Conservation (phyloP, 768 basidiomycete species). For the Boletus rubroflammeus region DNA sequence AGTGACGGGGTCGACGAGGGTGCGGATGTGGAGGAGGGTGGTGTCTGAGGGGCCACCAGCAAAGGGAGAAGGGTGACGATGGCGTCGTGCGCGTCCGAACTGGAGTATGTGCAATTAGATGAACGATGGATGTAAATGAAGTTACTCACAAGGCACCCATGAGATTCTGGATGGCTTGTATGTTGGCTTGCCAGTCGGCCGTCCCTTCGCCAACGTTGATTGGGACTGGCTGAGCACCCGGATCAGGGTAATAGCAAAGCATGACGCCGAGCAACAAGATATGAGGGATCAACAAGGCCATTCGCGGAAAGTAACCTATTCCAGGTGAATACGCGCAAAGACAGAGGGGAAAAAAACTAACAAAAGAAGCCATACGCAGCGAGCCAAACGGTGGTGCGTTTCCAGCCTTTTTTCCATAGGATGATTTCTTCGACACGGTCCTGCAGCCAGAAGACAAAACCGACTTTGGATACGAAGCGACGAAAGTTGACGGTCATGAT, state of each 20-base stretch:
- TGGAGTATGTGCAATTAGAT: conserved; percentile 32
- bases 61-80: conserved; percentile 43
- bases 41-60: conserved; percentile 43
- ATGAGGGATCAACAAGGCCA: conserved; percentile 70
- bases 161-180: conserved; percentile 87
- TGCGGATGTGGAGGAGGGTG: conserved; percentile 38
- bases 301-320: conserved; percentile 72
- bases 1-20: conserved; percentile 52
- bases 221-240: conserved; percentile 32
- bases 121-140: no score
- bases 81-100: conserved; percentile 59
- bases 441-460: conserved; percentile 86
- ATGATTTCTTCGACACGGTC: conserved; percentile 79
- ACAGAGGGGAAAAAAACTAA: conserved; percentile 36
- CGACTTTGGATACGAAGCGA: conserved; percentile 58
- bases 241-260: conserved; percentile 56
- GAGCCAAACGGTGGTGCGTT: conserved; percentile 71
- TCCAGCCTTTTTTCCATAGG: conserved; percentile 44
- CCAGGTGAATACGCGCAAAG: not conserved
- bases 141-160: conserved; percentile 76
- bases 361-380: conserved; percentile 76
- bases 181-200: conserved; percentile 79
- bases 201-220: conserved; percentile 54
- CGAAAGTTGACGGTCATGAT: conserved; percentile 46
- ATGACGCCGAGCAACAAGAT: conserved; percentile 58